A percentile compares a stretch with the other conserved stretches of the same genome.
These are phyloP conservation scores for Beta lomatogona DNA, from an alignment of 179 eudicot genomes.

Conservation along the genomic window DNA sequence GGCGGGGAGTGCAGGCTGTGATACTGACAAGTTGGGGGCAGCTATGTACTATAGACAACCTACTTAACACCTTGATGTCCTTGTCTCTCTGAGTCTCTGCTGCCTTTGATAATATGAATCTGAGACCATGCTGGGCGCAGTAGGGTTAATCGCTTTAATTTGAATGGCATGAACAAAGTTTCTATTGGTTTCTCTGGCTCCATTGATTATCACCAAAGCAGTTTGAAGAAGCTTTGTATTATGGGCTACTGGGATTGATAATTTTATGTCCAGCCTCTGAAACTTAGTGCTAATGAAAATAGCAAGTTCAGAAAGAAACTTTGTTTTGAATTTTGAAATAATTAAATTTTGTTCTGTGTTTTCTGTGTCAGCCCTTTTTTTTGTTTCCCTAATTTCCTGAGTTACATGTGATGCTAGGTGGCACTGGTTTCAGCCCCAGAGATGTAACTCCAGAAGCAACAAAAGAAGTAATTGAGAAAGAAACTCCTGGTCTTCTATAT, in stretches of 20 bases:
- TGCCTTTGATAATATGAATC: neutral
- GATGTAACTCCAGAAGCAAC: conserved; percentile 99
- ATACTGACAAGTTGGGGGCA: neutral
- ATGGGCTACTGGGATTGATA: neutral
- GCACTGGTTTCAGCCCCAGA: conserved; percentile 93
- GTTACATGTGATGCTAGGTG: conserved; percentile 51
- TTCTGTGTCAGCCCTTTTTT: neutral
- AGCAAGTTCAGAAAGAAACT: neutral
- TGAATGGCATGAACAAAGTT: neutral
- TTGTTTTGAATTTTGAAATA: neutral
- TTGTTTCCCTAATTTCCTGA: neutral
- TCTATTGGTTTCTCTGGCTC: neutral
- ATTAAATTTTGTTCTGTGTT: neutral
- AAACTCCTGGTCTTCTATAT: conserved; percentile 84
- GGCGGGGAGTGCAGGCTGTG: neutral
- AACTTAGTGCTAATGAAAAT: neutral
- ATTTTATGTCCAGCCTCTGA: neutral
- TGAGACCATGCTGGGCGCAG: neutral
- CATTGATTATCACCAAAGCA: neutral
- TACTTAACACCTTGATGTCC: neutral
- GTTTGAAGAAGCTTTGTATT: neutral
- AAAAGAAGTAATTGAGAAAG: conserved; percentile 80
- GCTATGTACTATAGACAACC: neutral
- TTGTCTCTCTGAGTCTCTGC: neutral
- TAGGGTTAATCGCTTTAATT: neutral